These are phyloP conservation scores for Alternaria triticina DNA, from an alignment of 2,329 filamentous ascomycete genomes.

Conservation along the genomic window DNA sequence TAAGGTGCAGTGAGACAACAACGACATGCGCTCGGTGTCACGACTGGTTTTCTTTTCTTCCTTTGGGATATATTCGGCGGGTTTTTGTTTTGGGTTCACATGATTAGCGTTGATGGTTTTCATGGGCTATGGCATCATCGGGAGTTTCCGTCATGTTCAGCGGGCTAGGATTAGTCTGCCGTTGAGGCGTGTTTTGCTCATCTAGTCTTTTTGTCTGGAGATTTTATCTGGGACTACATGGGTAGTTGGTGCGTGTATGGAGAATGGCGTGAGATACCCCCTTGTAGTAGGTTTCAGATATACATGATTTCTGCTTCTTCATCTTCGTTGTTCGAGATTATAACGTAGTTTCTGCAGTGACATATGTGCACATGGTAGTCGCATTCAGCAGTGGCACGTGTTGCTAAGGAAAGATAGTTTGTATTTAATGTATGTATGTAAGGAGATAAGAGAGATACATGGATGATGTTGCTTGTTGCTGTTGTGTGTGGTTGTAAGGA, in stretches of 20 bases:
- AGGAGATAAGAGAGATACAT: neutral
- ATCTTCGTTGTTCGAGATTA: too few species aligned
- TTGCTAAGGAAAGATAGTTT: neutral
- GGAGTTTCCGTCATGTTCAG: neutral
- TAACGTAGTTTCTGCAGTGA: too few species aligned
- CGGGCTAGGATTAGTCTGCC: neutral
- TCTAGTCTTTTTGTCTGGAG: neutral
- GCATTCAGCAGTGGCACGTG: neutral
- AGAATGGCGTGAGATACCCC: neutral
- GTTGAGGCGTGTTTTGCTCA: neutral
- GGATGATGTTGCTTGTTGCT: neutral
- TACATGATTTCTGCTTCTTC: neutral
- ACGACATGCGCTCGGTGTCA: neutral
- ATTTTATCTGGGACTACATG: neutral
- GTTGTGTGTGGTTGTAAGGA: neutral
- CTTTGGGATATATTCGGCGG: neutral
- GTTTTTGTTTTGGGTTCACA: neutral
- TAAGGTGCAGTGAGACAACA: conserved; percentile 12
- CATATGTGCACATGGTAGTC: too few species aligned
- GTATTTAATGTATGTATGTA: neutral
- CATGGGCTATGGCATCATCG: neutral
- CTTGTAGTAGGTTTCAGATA: neutral
- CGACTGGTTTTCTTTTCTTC: neutral
- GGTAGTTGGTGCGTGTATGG: neutral
- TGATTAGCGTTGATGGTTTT: neutral